A percentile compares a stretch with the other conserved stretches of the same genome.
These are phyloP conservation scores for Yarrowia yakushimensis DNA, from an alignment of 805 yeast genomes.

Conservation along the genomic window DNA sequence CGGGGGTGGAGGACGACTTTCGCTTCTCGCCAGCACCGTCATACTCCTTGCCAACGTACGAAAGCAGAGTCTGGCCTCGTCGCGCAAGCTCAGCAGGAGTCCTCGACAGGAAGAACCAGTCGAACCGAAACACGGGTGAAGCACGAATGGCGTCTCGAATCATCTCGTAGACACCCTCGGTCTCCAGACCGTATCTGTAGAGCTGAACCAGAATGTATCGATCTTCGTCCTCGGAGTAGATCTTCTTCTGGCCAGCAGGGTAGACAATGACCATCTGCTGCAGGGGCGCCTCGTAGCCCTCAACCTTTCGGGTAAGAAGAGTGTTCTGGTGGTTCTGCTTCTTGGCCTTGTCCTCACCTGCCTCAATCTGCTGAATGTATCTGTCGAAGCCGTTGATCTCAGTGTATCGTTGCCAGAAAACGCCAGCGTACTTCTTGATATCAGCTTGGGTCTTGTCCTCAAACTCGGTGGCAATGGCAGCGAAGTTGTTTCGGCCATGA, in stretches of 20 bases:
- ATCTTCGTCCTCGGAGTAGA: conserved; percentile 85
- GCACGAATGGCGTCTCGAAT: conserved; percentile 67
- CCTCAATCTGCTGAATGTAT: conserved; percentile 73
- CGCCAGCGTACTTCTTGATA: conserved; percentile 67
- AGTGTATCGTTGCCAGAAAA: conserved; percentile 72
- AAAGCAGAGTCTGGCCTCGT: conserved; percentile 74
- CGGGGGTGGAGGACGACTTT: conserved; percentile 20
- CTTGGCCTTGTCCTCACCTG: conserved; percentile 77
- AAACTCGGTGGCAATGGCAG: conserved; percentile 68
- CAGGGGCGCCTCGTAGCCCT: conserved; percentile 67
- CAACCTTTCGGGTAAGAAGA: conserved; percentile 68
- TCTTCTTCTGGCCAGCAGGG: conserved; percentile 70
- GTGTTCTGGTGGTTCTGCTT: conserved; percentile 69
- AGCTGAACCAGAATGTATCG: conserved; percentile 75
- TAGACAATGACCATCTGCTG: conserved; percentile 65
- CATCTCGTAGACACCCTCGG: conserved; percentile 69
- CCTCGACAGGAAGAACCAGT: conserved; percentile 80
- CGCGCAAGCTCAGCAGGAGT: conserved; percentile 74
- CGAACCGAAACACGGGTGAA: conserved; percentile 75
- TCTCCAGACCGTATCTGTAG: conserved; percentile 73
- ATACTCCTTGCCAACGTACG: conserved; percentile 68
- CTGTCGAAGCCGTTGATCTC: conserved; percentile 90
- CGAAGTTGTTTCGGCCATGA: conserved; percentile 72
- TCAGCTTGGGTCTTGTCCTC: conserved; percentile 71
- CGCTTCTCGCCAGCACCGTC: conserved; percentile 40